Evolutionary conservation across 345 rosid genomes (phyloP).

Genomic region (Arabidopsis thaliana): TAIR10.1 NC_003075.7:133501-134000

Average conservation of each 20-base stretch:
- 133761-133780: constrained; percentile 23
- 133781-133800: not conserved
- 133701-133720: constrained; percentile 43
- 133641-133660: constrained; percentile 46
- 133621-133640: constrained; percentile 60
- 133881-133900: constrained; percentile 55
- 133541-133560: constrained; percentile 25
- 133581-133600: constrained; percentile 37
- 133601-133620: constrained; percentile 57
- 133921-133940: constrained; percentile 57
- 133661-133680: constrained; percentile 54
- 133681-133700: constrained; percentile 80
- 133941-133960: constrained; percentile 97
- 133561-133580: constrained; percentile 44
- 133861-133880: constrained; percentile 92
- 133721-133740: constrained; percentile 26
- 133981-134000: constrained; percentile 19
- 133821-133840: constrained; percentile 20
- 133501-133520: constrained; percentile 57
- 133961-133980: constrained; percentile 79
- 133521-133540: not conserved
- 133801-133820: constrained; percentile 16
- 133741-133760: constrained; percentile 25
- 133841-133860: constrained; percentile 52
- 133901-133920: constrained; percentile 47